Evolutionary conservation across 2,329 filamentous ascomycete genomes (phyloP), one percentile per base, ranked within the genome.

Genomic region (Microdochium trichocladiopsis): DNA sequence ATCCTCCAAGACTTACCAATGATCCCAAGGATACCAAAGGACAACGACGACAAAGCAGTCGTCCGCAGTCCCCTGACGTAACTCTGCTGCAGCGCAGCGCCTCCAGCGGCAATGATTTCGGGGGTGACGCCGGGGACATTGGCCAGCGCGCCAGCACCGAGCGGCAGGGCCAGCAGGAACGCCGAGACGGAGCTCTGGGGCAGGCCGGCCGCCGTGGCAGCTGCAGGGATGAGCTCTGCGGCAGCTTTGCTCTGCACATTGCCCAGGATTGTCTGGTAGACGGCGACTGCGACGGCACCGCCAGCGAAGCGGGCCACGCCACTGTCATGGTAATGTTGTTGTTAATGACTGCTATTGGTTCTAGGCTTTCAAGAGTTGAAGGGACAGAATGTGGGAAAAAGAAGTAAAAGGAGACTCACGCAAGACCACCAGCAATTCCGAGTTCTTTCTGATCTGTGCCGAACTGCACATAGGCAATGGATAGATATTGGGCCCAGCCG

Each of bases 381-480:
- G n/a, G n/a, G n/a, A n/a, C n/a, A n/a, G n/a, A 18, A 9, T 16
- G 11, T 41, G 10, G 6, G n/a, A 18, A 41, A 18, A 9, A 6
- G 6, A 16, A 10, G 5, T 18, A 48, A 22, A 55, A 33, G n/a
- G n/a, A n/a, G 57, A 60, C 57, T 64, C 52, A 43, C 58, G 67
- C 65, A 11, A 74, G 64, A 48, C 71, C 73, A 33, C 72, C 72
- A 41, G 64, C 66, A 14, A 74, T 69, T 14, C 75, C 75, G 0
- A 78, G 66, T 49, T 77, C 72, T 18, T 71, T 66, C 54, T 78
- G 76, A 24, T 73, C 68, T 2, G 74, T 73, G n/a, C 73, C 74
- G 53, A 77, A 70, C 58, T 77, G 75, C 5, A 71, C 73, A 54
- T 74, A 71, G 2, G 74, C 72, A 56, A 79, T 76, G 18, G 68